Evolutionary conservation across 1,284 basidiomycete species (phyloP), one percentile per base, ranked within the genome.

Genomic region (Sutorius eximius): DNA sequence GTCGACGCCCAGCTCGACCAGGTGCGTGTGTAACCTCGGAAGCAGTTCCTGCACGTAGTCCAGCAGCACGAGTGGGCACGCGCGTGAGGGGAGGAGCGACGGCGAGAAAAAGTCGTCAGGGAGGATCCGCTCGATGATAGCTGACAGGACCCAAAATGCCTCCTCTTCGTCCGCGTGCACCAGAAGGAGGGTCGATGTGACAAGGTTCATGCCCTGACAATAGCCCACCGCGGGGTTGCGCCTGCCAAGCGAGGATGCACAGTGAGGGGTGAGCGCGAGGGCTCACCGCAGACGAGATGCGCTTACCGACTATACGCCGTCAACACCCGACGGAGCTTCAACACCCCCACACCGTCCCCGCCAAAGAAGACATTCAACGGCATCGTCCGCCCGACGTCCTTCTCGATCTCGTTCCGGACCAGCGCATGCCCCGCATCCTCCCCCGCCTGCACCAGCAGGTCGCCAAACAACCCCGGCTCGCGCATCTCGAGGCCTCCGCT

Each of bases 301-400:
- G 72, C 87, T 69, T 58, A 91, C 91, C 92, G 87, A 64, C 93
- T 93, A 70, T 96, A 98, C 0, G 95, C 96, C 27, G 82, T 85
- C 66, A 99, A 77, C 41, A 99, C 89, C 56, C 95, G 80, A 38
- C 95, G 80, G 51, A 99, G 73, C 74, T 99, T 99, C 49, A 87
- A 82, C 9, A 98, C 94, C 1, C 97, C 97, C 0, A 87, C 91
- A 0, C 96, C 95, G 67, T 95, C 92, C 1, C 95, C 91, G 1
- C 94, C 96, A 73, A 98, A 99, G 75, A 96, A 99, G 34, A 98
- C 82, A 67, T 98, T 98, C 41, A 95, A 77, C 0, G 96, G 96
- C 88, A 98, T 97, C 40, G 93, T 96, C 70, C 93, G 74, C 52
- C 88, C 85, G 1, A 98, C 91, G 66, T 98, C 96, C 74, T 98